Base-by-base conservation (phyloP, 192 early-diverging fungal species). In the Coemansia sp. region DNA sequence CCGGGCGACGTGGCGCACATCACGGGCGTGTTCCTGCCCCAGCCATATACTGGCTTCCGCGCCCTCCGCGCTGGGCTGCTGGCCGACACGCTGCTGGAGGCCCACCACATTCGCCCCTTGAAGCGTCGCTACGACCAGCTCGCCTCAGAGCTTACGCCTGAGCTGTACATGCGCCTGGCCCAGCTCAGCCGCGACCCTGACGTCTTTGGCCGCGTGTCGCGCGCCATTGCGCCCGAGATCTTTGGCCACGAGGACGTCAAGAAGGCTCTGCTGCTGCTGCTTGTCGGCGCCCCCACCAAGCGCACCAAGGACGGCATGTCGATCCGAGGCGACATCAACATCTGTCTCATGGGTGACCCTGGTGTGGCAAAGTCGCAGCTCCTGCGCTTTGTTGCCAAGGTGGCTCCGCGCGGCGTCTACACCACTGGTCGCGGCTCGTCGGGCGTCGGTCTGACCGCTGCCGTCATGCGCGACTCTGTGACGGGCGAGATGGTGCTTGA, bases 281-380 rank as follows among this genome's bases (percentile, higher is more conserved):
- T 96, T 53, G 89, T 96, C n/a, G 94, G 93, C 62, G 90, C 89
- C 26, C 84, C 91, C 0, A 86, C 88, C 35, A 95, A 96, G 84
- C 82, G 85, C 63, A 92, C 91, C 47, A 86, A 87, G n/a, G 96
- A 96, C 62, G 94, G 96, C 39, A 95, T 96, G 95, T 89, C 92
- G 66, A 96, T 97, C 70, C 91, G 97, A 79, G 96, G 97, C 63
- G 97, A 99, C 77, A 86, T 99, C 63, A 99, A 99, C 81, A 76
- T 98, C 32, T 97, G 94, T 73, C 82, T 99, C 73, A 97, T 99
- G 95, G 97, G 97, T 79, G 97, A 99, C 76, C 97, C 97, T 55
- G 96, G 96, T 74, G 95, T 97, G 49, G 95, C 95, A 70, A 99
- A 99, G 85, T 96, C 95, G 14, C 97, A 99, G 85, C 84, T 99